phyloP scores from a whole-genome alignment of 2,329 filamentous ascomycete species.

The Drechslera avenae region DNA sequence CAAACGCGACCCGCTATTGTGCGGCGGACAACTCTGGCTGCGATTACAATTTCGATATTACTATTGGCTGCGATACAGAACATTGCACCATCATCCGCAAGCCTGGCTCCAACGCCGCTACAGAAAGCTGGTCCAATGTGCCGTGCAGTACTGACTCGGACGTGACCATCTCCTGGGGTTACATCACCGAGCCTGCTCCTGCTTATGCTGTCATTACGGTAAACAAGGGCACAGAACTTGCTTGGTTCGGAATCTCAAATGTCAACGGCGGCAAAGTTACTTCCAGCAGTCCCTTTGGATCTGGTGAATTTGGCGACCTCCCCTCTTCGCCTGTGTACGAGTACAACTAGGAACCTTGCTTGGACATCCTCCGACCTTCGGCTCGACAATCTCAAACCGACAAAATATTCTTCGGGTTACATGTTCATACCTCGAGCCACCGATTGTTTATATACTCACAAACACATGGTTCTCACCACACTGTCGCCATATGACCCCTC shows the following conservation, averaged over 20 bases:
- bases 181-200: conserved; percentile 14
- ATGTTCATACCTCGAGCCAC: too few species aligned
- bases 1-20: conserved; percentile 20
- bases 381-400: too few species aligned
- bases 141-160: conserved; percentile 13
- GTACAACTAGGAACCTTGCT: conserved; percentile 8
- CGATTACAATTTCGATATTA: conserved; percentile 25
- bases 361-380: too few species aligned
- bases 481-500: too few species aligned
- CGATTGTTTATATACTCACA: background rate
- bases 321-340: conserved; percentile 13
- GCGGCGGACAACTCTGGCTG: conserved; percentile 19
- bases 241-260: conserved; percentile 23
- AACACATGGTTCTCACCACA: too few species aligned
- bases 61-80: conserved; percentile 16
- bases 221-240: conserved; percentile 16
- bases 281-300: conserved; percentile 19
- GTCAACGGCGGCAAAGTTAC: conserved; percentile 19
- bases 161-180: conserved; percentile 21
- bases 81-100: conserved; percentile 21
- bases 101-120: conserved; percentile 19
- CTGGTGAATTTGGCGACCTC: conserved; percentile 13
- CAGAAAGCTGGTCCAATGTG: conserved; percentile 20
- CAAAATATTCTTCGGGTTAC: too few species aligned
- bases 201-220: conserved; percentile 20